Percentiles rank a stretch among this genome's conserved stretches.
Evolutionary conservation across 2,329 filamentous ascomycete species (phyloP).

Genomic region (Stemphylium vesicarium): DNA sequence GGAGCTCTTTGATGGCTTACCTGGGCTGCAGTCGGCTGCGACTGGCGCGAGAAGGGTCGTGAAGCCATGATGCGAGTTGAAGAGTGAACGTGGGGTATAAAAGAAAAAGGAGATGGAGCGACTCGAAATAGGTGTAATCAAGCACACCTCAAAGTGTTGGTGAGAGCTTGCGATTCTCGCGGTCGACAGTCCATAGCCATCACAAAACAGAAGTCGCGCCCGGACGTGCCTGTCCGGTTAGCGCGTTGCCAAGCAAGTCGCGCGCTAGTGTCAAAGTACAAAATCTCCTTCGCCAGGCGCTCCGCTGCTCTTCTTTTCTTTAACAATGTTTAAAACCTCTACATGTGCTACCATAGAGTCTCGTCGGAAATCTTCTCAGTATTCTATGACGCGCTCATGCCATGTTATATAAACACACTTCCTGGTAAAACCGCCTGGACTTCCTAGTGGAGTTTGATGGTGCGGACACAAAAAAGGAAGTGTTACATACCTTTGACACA

Average conservation of each 20-base stretch:
- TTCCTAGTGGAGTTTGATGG: constrained; percentile 56
- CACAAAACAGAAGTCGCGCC: constrained; percentile 37
- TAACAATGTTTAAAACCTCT: constrained; percentile 69
- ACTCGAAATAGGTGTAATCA: not conserved
- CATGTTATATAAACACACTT: constrained; percentile 79
- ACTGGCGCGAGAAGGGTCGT: constrained; percentile 34
- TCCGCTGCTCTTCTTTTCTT: constrained; percentile 55
- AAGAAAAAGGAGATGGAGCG: not conserved
- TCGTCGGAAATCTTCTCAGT: constrained; percentile 88
- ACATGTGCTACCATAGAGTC: constrained; percentile 98
- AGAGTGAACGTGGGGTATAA: not conserved
- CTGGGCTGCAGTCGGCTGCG: constrained; percentile 32
- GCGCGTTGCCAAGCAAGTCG: constrained; percentile 20
- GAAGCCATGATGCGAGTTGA: constrained; percentile 28
- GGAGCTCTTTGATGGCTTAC: constrained; percentile 24
- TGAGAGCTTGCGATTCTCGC: constrained; percentile 7
- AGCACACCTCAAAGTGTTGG: constrained; percentile 1
- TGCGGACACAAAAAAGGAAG: constrained; percentile 51
- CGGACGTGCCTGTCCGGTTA: constrained; percentile 12
- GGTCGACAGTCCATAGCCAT: constrained; percentile 13
- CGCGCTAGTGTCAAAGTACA: constrained; percentile 26
- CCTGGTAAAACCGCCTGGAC: constrained; percentile 57
- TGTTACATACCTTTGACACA: constrained; percentile 39
- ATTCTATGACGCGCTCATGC: constrained; percentile 99
- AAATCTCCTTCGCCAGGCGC: constrained; percentile 18